phyloP scores from a whole-genome alignment of 2,329 filamentous ascomycete genomes.

The Penicillium fuscoglaucum region DNA sequence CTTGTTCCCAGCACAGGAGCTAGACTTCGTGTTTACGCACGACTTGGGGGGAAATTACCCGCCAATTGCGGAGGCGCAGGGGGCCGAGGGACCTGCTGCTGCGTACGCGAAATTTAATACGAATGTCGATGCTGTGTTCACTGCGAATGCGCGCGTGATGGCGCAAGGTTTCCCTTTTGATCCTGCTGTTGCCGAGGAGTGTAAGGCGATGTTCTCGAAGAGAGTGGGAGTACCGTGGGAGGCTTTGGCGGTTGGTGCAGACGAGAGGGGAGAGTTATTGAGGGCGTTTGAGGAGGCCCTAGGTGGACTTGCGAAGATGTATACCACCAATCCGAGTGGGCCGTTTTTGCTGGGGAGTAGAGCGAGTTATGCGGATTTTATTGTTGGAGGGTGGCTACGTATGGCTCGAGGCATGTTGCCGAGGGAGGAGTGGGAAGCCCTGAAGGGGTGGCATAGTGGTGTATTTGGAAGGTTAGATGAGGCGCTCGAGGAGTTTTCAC shows the following conservation, averaged over 20 bases:
- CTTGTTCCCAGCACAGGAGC: constrained; percentile 50
- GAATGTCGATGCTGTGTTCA: constrained; percentile 58
- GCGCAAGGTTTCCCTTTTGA: constrained; percentile 52
- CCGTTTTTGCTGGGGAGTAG: constrained; percentile 52
- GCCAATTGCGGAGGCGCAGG: background rate
- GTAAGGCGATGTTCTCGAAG: constrained; percentile 51
- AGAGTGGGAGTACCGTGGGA: constrained; percentile 50
- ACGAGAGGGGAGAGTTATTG: constrained; percentile 43
- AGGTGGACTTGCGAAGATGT: constrained; percentile 47
- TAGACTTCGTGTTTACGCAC: constrained; percentile 43
- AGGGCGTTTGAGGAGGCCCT: constrained; percentile 46
- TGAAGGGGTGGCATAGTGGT: constrained; percentile 53
- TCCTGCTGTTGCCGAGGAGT: constrained; percentile 47
- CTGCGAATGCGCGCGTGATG: constrained; percentile 46
- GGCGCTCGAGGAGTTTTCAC: constrained; percentile 44
- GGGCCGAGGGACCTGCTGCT: constrained; percentile 8
- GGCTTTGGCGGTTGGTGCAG: constrained; percentile 37
- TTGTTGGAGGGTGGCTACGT: constrained; percentile 58
- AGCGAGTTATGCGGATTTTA: constrained; percentile 57
- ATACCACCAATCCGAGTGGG: constrained; percentile 40
- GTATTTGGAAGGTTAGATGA: constrained; percentile 54
- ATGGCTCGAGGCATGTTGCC: constrained; percentile 48
- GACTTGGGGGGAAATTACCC: background rate
- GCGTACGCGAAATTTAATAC: constrained; percentile 55
- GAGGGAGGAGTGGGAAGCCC: constrained; percentile 49